Conservation (phyloP, 2,329 filamentous ascomycete species). For the Diplodia sapinea region DNA sequence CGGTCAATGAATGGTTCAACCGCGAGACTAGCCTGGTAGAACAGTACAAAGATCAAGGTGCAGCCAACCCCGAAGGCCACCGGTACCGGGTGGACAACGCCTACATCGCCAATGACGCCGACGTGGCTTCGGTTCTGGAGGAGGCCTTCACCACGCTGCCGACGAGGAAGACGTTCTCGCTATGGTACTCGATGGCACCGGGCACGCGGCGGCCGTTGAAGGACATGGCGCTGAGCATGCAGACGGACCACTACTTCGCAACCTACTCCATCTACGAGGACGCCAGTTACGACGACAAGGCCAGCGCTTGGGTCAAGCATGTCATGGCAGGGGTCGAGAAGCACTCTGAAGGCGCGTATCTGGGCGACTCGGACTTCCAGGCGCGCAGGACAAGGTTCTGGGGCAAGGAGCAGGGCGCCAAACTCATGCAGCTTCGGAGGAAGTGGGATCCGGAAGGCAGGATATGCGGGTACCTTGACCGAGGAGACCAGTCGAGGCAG, state of each 20-base stretch:
- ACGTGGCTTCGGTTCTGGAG: conserved; percentile 55
- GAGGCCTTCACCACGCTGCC: conserved; percentile 31
- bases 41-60: conserved; percentile 53
- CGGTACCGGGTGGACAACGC: conserved; percentile 60
- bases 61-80: conserved; percentile 56
- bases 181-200: conserved; percentile 41
- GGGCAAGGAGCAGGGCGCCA: conserved; percentile 50
- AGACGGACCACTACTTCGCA: conserved; percentile 63
- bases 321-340: conserved; percentile 46
- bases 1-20: conserved; percentile 49
- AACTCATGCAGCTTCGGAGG: conserved; percentile 52
- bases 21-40: conserved; percentile 49
- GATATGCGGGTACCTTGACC: conserved; percentile 55
- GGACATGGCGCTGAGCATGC: conserved; percentile 63
- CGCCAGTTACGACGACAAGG: conserved; percentile 52
- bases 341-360: conserved; percentile 57
- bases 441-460: conserved; percentile 54
- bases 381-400: conserved; percentile 56
- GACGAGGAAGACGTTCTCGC: conserved; percentile 26
- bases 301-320: conserved; percentile 53
- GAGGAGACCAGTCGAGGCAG: conserved; percentile 51
- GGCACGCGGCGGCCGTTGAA: conserved; percentile 50
- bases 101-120: conserved; percentile 56
- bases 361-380: conserved; percentile 63
- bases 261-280: conserved; percentile 60